Base-by-base conservation (phyloP, 2,329 filamentous ascomycete species). In the Rhinocladiella mackenziei region DNA sequence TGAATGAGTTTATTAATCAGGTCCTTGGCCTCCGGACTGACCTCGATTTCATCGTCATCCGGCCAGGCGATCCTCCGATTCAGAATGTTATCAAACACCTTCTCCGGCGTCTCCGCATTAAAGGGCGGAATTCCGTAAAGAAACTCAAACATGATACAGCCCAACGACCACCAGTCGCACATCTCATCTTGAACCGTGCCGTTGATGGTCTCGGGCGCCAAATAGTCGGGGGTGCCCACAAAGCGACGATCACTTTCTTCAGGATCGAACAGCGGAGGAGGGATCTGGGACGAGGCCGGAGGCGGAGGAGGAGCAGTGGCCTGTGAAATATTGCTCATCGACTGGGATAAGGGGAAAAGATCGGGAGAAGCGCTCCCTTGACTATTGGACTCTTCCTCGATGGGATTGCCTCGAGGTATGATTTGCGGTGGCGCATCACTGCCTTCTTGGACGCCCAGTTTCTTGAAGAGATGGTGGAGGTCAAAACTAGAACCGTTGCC, bases 81-180 rank as follows among this genome's bases (percentile, higher is more conserved):
- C 26, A 98, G 71, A 50, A 98, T 98, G 58, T 98, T 98, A 58
- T 96, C 87, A 60, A 98, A 98, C 1, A 98, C 92, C 57, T 92
- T 77, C 57, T 98, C 92, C 0, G 92, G 88, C 35, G 89, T 89
- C 14, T 76, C 73, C 1, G 88, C 92, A 63, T 97, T 89, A 65
- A 98, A 98, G 0, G 92, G 92, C 1, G 92, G 92, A 45, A 87
- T 84, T 1, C 92, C 92, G 60, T 87, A 97, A 2, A 98, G 71
- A 55, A 95, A 96, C 60, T 98, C 92, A 59, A 96, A 98, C 65
- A 97, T 72, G 57, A 98, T 97, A 64, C 94, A 98, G 1, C 92
- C 92, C n/a, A 98, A 76, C 15, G 92, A 97, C 92, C 92, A 98
- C 92, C 92, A 98, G 80, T 98, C 92, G 62, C 92, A 97, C 56